phyloP scores from a whole-genome alignment of 495 filamentous ascomycete genomes.

The Acidiella bohemica region DNA sequence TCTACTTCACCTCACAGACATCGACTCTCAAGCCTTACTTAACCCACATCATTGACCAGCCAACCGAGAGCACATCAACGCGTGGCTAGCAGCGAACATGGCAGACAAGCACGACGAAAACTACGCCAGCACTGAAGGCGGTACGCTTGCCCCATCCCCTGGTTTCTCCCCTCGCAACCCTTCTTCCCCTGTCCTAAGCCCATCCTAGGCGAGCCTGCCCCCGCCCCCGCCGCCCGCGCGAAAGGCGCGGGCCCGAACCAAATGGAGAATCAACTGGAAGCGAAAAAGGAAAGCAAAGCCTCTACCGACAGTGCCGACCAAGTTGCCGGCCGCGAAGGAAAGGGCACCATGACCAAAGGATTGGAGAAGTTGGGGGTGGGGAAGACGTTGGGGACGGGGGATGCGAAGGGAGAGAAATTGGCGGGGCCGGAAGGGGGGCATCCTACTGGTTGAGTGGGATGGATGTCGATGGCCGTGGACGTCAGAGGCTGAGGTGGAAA shows the following conservation, averaged over 20 bases:
- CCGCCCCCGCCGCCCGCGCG: constrained; percentile 2
- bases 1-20: too few species aligned
- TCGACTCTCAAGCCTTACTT: too few species aligned
- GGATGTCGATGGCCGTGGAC: too few species aligned
- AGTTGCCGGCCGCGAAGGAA: constrained; percentile 14
- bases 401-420: too few species aligned
- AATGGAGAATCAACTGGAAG: constrained; percentile 17
- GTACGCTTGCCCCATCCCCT: neutral
- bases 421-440: too few species aligned
- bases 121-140: constrained; percentile 5
- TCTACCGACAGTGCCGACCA: constrained; percentile 2
- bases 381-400: constrained; percentile 2
- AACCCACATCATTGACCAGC: too few species aligned
- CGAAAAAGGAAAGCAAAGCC: constrained; percentile 15
- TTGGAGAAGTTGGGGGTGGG: constrained; percentile 10
- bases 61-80: too few species aligned
- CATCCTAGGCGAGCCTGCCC: neutral
- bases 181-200: too few species aligned
- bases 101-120: too few species aligned
- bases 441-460: too few species aligned
- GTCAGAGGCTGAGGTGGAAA: too few species aligned
- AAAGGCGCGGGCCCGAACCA: neutral
- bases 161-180: constrained; percentile 1
- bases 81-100: too few species aligned
- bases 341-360: constrained; percentile 10